Conservation (phyloP, 2,329 filamentous ascomycete genomes). For the Pestalotiopsis sp. region DNA sequence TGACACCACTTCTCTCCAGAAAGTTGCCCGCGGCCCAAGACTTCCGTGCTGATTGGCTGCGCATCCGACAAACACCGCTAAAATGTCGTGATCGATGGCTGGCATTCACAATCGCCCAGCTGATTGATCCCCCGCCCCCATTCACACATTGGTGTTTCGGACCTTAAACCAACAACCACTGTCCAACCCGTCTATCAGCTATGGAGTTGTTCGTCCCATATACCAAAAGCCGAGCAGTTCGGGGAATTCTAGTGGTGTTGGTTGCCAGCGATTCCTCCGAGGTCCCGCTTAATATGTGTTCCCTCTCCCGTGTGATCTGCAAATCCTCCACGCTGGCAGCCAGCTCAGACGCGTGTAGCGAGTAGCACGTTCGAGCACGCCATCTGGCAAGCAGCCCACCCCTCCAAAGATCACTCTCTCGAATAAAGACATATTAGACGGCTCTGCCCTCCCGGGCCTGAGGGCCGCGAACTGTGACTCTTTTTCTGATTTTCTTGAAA, state of each 20-base stretch:
- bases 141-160: neutral
- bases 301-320: conserved; percentile 1
- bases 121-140: neutral
- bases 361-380: conserved; percentile 7
- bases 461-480: neutral
- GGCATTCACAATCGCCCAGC: neutral
- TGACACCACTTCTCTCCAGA: neutral
- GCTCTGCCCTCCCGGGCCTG: neutral
- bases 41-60: conserved; percentile 3
- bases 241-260: neutral
- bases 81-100: conserved; percentile 15
- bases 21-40: no score
- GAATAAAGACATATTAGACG: neutral
- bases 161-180: neutral
- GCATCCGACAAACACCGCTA: conserved; percentile 11
- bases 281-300: neutral
- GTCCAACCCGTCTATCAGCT: no score
- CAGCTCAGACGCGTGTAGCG: neutral
- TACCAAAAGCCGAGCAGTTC: neutral
- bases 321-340: neutral
- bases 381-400: neutral
- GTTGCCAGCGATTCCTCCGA: neutral
- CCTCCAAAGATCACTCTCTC: neutral
- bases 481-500: neutral
- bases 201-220: neutral